A percentile compares a stretch with the other conserved stretches of the same genome.
Evolutionary conservation across 2,329 filamentous ascomycete genomes (phyloP).

Genomic region (Xylaria sp.): DNA sequence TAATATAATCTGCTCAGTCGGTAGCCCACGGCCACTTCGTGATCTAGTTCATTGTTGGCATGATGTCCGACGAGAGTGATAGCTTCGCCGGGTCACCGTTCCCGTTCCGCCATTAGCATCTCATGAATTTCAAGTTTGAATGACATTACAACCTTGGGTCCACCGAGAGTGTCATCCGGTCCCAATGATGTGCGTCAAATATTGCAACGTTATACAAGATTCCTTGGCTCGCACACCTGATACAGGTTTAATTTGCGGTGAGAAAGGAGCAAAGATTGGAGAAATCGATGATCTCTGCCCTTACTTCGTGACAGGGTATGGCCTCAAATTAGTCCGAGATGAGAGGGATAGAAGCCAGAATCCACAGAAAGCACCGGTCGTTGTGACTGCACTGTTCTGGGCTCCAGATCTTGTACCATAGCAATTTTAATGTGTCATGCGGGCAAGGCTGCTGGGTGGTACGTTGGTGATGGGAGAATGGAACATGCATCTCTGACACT

Average conservation of each 20-base stretch:
- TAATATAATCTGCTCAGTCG: constrained; percentile 16
- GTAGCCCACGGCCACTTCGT: not conserved
- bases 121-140: constrained; percentile 9
- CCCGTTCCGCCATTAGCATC: constrained; percentile 1
- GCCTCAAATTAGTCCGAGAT: constrained; percentile 12
- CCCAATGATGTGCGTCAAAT: constrained; percentile 10
- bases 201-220: constrained; percentile 16
- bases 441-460: constrained; percentile 3
- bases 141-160: constrained; percentile 15
- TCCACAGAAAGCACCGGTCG: not conserved
- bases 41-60: not conserved
- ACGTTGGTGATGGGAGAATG: constrained; percentile 2
- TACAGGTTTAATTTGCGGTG: not conserved
- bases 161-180: constrained; percentile 11
- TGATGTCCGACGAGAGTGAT: not conserved
- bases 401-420: not conserved
- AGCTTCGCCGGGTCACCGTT: not conserved
- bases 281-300: constrained; percentile 28
- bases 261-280: constrained; percentile 8
- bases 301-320: constrained; percentile 10
- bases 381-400: constrained; percentile 2
- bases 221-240: constrained; percentile 2
- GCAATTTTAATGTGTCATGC: constrained; percentile 20
- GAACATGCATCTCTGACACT: constrained; percentile 13
- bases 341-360: constrained; percentile 8